These are phyloP conservation scores for Paraphaeosphaeria minitans DNA, from an alignment of 2,329 filamentous ascomycete species.

Conservation along the genomic window DNA sequence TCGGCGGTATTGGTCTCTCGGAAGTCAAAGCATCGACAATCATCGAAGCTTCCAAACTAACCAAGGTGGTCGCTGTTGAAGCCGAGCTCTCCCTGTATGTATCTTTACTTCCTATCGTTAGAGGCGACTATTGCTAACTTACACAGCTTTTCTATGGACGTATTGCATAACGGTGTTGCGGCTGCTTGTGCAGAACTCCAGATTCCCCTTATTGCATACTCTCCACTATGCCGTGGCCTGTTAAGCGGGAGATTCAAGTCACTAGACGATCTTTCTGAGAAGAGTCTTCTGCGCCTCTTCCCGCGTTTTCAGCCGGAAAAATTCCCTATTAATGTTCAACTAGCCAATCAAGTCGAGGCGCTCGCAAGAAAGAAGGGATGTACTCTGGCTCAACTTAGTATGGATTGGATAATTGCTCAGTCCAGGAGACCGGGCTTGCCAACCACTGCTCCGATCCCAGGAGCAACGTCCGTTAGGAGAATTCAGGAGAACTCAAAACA, in stretches of 20 bases:
- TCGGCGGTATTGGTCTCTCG: conserved; percentile 47
- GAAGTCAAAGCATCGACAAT: conserved; percentile 51
- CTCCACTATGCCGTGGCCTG: conserved; percentile 66
- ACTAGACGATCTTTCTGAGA: conserved; percentile 59
- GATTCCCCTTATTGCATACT: conserved; percentile 69
- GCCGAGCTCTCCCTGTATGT: conserved; percentile 59
- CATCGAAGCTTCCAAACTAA: conserved; percentile 52
- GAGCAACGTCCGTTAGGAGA: conserved; percentile 59
- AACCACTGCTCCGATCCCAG: conserved; percentile 58
- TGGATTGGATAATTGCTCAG: conserved; percentile 57
- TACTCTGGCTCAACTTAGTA: conserved; percentile 65
- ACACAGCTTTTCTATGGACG: too few species aligned
- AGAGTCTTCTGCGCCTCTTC: conserved; percentile 50
- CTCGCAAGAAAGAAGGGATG: conserved; percentile 63
- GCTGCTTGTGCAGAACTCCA: conserved; percentile 52
- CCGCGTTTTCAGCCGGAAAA: conserved; percentile 67
- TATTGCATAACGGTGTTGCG: too few species aligned
- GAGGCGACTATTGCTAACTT: too few species aligned
- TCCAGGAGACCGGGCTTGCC: neutral
- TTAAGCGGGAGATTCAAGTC: conserved; percentile 46
- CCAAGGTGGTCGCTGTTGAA: conserved; percentile 61
- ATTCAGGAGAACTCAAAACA: conserved; percentile 64
- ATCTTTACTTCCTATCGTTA: too few species aligned
- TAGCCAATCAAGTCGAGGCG: conserved; percentile 63
- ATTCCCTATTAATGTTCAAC: conserved; percentile 65